These are phyloP conservation scores for Avena eriantha DNA, from an alignment of 176 grass and related monocot genomes.

Conservation along the genomic window DNA sequence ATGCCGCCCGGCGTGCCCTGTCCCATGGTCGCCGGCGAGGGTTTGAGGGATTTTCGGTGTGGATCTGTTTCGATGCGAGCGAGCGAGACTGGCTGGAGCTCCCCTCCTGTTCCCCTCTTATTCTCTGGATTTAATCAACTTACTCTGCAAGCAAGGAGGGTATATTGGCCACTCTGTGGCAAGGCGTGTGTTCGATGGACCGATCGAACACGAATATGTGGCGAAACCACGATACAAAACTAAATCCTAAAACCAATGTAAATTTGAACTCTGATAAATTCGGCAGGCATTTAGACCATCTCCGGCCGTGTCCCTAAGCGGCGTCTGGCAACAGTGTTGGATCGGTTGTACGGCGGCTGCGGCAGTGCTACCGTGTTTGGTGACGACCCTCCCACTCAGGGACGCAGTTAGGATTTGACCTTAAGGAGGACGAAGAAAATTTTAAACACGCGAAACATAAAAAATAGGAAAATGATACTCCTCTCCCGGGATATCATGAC, in stretches of 20 bases:
- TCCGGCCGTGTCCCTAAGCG: too few species aligned
- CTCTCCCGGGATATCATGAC: too few species aligned
- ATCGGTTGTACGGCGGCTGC: too few species aligned
- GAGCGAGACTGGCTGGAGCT: background rate
- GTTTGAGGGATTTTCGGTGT: background rate
- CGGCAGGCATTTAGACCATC: too few species aligned
- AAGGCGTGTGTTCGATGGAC: background rate
- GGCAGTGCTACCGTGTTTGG: too few species aligned
- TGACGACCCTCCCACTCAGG: too few species aligned
- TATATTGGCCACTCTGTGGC: constrained; percentile 11
- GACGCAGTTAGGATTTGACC: too few species aligned
- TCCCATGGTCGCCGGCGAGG: constrained; percentile 56
- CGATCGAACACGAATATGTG: background rate
- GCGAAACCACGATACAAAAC: background rate
- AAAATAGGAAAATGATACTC: too few species aligned
- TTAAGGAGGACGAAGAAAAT: too few species aligned
- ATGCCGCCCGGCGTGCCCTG: constrained; percentile 67
- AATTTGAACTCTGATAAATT: background rate
- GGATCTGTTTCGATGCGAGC: constrained; percentile 5
- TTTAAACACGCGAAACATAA: too few species aligned
- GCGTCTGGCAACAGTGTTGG: too few species aligned
- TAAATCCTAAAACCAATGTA: too few species aligned
- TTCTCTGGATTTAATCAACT: constrained; percentile 35
- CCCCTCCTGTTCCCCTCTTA: background rate
- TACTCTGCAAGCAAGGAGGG: constrained; percentile 40